Conservation (phyloP, 441 rosid genomes). For the Erodium moschatum region DNA sequence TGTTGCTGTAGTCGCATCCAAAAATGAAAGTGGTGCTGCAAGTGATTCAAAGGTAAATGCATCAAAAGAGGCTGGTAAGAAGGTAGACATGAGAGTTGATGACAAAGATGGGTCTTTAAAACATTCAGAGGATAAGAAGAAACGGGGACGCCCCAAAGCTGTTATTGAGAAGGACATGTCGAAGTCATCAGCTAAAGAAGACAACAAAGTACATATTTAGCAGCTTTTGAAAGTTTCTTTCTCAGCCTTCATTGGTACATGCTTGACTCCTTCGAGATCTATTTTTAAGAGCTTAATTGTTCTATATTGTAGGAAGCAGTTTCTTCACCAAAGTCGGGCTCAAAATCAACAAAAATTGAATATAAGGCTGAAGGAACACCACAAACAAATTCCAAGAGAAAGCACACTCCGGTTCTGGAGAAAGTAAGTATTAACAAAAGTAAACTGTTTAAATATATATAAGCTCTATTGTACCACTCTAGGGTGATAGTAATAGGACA, state of each 20-base stretch:
- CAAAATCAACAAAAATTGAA: slow-evolving; percentile 44
- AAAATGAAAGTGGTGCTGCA: slow-evolving; percentile 37
- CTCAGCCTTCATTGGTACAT: slow-evolving; percentile 11
- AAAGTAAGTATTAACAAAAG: slow-evolving; percentile 34
- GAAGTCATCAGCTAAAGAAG: slow-evolving; percentile 43
- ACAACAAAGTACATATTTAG: slow-evolving; percentile 37
- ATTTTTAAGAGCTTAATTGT: neutral
- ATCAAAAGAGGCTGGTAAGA: slow-evolving; percentile 44
- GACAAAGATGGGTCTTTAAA: slow-evolving; percentile 39
- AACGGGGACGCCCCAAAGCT: slow-evolving; percentile 42
- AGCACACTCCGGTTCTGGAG: slow-evolving; percentile 40
- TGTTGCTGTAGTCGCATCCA: slow-evolving; percentile 28
- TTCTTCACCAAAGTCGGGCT: slow-evolving; percentile 46
- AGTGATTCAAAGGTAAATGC: slow-evolving; percentile 50
- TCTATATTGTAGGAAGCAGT: slow-evolving; percentile 39
- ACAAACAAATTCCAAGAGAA: slow-evolving; percentile 52
- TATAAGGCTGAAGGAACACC: slow-evolving; percentile 46
- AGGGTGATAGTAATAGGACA: slow-evolving; percentile 4
- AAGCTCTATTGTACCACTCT: neutral
- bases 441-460: neutral
- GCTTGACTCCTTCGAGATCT: slow-evolving; percentile 13
- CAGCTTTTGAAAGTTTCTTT: slow-evolving; percentile 11
- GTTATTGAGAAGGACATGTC: slow-evolving; percentile 33
- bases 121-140: slow-evolving; percentile 47
- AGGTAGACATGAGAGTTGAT: slow-evolving; percentile 34